phyloP scores from a whole-genome alignment of 768 basidiomycete species.

The Scleroderma bovista region DNA sequence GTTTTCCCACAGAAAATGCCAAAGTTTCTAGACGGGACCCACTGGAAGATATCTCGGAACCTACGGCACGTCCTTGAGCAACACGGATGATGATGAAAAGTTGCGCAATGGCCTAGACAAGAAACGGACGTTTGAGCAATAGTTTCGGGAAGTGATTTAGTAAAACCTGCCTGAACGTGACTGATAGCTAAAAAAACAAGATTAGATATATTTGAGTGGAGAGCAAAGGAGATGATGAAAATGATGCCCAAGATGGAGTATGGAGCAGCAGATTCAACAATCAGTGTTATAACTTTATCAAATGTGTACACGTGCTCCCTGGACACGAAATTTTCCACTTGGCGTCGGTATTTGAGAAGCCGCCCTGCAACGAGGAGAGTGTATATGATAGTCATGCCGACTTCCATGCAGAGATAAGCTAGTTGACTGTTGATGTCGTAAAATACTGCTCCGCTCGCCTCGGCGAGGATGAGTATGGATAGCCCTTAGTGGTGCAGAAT shows the following conservation, averaged over 20 bases:
- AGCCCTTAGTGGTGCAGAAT: slow-evolving; percentile 5
- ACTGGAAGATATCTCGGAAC: neutral
- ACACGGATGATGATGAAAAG: slow-evolving; percentile 34
- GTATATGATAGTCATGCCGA: slow-evolving; percentile 26
- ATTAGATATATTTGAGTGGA: slow-evolving; percentile 23
- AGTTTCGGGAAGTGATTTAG: neutral
- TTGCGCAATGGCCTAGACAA: slow-evolving; percentile 28
- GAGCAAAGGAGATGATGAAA: slow-evolving; percentile 27
- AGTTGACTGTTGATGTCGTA: slow-evolving; percentile 16
- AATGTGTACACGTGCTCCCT: slow-evolving; percentile 17
- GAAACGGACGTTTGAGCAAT: neutral
- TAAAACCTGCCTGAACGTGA: slow-evolving; percentile 24
- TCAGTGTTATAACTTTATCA: slow-evolving; percentile 23
- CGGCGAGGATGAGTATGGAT: slow-evolving; percentile 11
- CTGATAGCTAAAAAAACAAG: slow-evolving; percentile 29
- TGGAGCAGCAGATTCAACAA: slow-evolving; percentile 32
- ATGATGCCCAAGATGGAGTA: slow-evolving; percentile 23
- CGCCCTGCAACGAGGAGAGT: slow-evolving; percentile 27
- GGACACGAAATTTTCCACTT: slow-evolving; percentile 12
- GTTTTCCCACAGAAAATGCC: neutral
- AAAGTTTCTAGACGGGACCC: neutral
- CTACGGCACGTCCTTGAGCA: slow-evolving; percentile 23
- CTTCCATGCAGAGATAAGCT: slow-evolving; percentile 25
- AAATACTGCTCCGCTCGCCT: slow-evolving; percentile 9
- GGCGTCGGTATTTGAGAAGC: slow-evolving; percentile 17